Base-by-base conservation (phyloP, 331 rosid species). In the Malus hybrid region DNA sequence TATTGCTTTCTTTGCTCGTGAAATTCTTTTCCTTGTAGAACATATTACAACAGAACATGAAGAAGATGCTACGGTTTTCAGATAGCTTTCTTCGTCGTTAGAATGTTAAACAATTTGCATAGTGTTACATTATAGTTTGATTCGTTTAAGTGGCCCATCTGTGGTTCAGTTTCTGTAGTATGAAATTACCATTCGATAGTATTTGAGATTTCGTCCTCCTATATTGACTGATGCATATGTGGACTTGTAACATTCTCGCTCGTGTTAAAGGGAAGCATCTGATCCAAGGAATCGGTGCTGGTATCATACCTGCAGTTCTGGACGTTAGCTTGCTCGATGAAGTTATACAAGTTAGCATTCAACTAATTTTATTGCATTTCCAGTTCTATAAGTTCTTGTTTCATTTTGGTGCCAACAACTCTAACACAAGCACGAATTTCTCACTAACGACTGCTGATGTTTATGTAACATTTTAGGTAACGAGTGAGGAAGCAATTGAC, bases 241-340 rank as follows among this genome's bases (percentile, higher is more conserved):
- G 44, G 4, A 8, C 8, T 36, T 36, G 44, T 42, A 42, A 42
- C 10, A 42, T 10, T 10, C 46, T 42, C 48, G 5, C 1, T 42
- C 1, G 48, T 42, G 48, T 42, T 11, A 10, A 77, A 93, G 98
- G 98, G 70, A 84, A 74, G 79, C 97, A 93, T 77, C 72, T 81
- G 69, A 93, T 93, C 79, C 93, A 84, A 79, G 98, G 98, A 78
- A 71, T 93, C 36, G 98, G 97, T 75, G 79, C 90, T 60, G 97
- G 97, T 71, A 4, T 84, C 30, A 20, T 91, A 61, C 90, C 92
- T 18, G 15, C 22, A 4, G 80, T 89, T 58, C 82, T 93, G 68
- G 93, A 89, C 39, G 76, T 89, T 19, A 75, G 78, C 66, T 24
- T 91, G 77, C 86, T 93, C 7, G 89, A 91, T 10, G 98, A 87